Evolutionary conservation across 108 stramenopile genomes (phyloP).

Genomic region (Fistulifera solaris): DNA sequence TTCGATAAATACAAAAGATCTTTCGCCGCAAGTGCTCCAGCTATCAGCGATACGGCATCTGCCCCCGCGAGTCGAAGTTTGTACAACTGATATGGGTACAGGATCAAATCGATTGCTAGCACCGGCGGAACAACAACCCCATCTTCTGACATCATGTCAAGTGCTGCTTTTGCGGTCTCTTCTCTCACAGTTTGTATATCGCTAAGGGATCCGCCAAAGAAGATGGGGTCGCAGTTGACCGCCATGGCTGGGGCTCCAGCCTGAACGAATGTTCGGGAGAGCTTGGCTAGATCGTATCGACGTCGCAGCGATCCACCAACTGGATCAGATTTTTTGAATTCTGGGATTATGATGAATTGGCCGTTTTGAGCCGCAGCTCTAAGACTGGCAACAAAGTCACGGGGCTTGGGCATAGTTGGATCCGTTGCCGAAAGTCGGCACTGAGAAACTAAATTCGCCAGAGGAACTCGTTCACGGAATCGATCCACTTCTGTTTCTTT

Average conservation of each 20-base stretch:
- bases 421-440: slow-evolving; percentile 44
- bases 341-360: slow-evolving; percentile 72
- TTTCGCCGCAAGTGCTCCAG: slow-evolving; percentile 58
- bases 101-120: slow-evolving; percentile 68
- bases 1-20: slow-evolving; percentile 77
- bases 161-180: slow-evolving; percentile 34
- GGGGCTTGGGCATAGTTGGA: slow-evolving; percentile 53
- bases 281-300: slow-evolving; percentile 58
- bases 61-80: slow-evolving; percentile 78
- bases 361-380: slow-evolving; percentile 24
- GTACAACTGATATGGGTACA: slow-evolving; percentile 86
- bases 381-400: slow-evolving; percentile 71
- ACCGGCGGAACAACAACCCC: slow-evolving; percentile 63
- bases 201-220: slow-evolving; percentile 74
- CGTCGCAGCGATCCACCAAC: slow-evolving; percentile 63
- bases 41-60: slow-evolving; percentile 73
- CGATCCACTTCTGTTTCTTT: slow-evolving; percentile 86
- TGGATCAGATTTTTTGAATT: slow-evolving; percentile 78
- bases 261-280: slow-evolving; percentile 45
- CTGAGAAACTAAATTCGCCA: slow-evolving; percentile 65
- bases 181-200: slow-evolving; percentile 56
- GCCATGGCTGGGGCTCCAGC: slow-evolving; percentile 50
- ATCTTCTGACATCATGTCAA: slow-evolving; percentile 34
- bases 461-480: slow-evolving; percentile 66
- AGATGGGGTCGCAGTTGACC: slow-evolving; percentile 72